These are phyloP conservation scores for Dactylellina leptospora DNA, from an alignment of 2,329 filamentous ascomycete genomes.

Conservation along the genomic window DNA sequence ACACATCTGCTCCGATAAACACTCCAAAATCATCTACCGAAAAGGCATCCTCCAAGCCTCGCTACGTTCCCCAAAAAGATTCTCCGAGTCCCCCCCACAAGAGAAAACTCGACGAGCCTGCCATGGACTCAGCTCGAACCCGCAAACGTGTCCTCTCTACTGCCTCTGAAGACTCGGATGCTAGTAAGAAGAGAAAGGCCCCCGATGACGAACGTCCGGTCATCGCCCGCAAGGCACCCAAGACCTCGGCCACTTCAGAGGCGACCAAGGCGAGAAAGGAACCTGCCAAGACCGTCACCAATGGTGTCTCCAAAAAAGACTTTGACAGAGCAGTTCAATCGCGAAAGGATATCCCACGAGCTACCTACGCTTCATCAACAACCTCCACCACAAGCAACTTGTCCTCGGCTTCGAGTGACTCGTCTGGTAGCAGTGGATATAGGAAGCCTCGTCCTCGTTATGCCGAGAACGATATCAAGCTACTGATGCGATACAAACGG, in stretches of 20 bases:
- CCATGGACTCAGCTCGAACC: slow-evolving; percentile 8
- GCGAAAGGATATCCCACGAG: slow-evolving; percentile 32
- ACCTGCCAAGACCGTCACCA: slow-evolving; percentile 22
- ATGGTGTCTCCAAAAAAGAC: slow-evolving; percentile 46
- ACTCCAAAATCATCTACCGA: slow-evolving; percentile 36
- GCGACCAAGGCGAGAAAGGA: slow-evolving; percentile 23
- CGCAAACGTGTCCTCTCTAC: slow-evolving; percentile 41
- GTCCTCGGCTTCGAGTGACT: slow-evolving; percentile 47
- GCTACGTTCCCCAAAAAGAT: slow-evolving; percentile 40
- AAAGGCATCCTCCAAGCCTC: slow-evolving; percentile 40
- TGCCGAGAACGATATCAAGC: slow-evolving; percentile 21
- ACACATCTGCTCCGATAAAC: slow-evolving; percentile 38
- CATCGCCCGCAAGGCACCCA: slow-evolving; percentile 43
- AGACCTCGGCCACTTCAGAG: slow-evolving; percentile 25
- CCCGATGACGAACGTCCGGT: slow-evolving; percentile 39
- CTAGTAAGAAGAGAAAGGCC: slow-evolving; percentile 35
- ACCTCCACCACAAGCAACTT: slow-evolving; percentile 43
- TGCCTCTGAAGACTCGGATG: slow-evolving; percentile 42
- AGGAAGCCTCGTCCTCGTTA: slow-evolving; percentile 26
- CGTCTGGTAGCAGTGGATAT: slow-evolving; percentile 31
- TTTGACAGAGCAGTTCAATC: slow-evolving; percentile 28
- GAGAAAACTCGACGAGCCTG: slow-evolving; percentile 20
- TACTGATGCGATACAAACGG: slow-evolving; percentile 41
- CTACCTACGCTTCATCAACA: slow-evolving; percentile 40
- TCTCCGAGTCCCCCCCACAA: slow-evolving; percentile 41